phyloP scores from a whole-genome alignment of 2,329 filamentous ascomycete genomes.

The Aspergillus brunneoviolaceus region DNA sequence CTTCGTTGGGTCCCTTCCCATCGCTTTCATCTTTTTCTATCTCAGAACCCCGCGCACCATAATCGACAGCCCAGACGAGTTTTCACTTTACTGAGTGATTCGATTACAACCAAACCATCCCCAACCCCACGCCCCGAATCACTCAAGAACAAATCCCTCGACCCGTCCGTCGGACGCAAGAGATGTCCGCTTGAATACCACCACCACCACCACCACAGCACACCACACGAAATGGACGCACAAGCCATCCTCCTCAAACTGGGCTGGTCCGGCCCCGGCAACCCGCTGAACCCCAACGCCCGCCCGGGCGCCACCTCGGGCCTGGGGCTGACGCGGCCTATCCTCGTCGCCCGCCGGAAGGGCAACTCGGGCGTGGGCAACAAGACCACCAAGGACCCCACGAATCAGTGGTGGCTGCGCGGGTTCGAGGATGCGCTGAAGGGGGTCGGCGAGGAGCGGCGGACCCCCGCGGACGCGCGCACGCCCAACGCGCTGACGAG shows the following conservation, averaged over 20 bases:
- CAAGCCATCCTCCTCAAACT: slow-evolving; percentile 78
- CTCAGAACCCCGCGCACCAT: too few species aligned
- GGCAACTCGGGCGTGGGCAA: slow-evolving; percentile 80
- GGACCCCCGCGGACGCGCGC: slow-evolving; percentile 52
- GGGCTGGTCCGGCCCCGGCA: slow-evolving; percentile 86
- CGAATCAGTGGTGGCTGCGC: slow-evolving; percentile 95
- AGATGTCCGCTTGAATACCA: neutral
- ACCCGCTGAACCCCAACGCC: slow-evolving; percentile 73
- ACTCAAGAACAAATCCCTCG: too few species aligned
- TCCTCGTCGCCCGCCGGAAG: slow-evolving; percentile 78
- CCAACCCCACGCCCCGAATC: neutral
- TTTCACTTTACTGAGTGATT: too few species aligned
- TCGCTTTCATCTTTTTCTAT: too few species aligned
- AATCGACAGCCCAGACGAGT: too few species aligned
- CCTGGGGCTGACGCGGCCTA: slow-evolving; percentile 76
- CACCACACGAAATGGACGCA: slow-evolving; percentile 66
- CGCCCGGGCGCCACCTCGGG: slow-evolving; percentile 55
- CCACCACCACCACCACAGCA: neutral
- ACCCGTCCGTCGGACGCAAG: neutral
- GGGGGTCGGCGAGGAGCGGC: slow-evolving; percentile 63
- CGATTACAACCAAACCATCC: neutral
- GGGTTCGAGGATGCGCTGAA: slow-evolving; percentile 91
- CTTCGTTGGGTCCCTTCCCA: too few species aligned
- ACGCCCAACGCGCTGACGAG: slow-evolving; percentile 46
- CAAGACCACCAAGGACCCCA: slow-evolving; percentile 61